phyloP scores from a whole-genome alignment of 2,329 filamentous ascomycete species.

The Zasmidium citrigriseum region DNA sequence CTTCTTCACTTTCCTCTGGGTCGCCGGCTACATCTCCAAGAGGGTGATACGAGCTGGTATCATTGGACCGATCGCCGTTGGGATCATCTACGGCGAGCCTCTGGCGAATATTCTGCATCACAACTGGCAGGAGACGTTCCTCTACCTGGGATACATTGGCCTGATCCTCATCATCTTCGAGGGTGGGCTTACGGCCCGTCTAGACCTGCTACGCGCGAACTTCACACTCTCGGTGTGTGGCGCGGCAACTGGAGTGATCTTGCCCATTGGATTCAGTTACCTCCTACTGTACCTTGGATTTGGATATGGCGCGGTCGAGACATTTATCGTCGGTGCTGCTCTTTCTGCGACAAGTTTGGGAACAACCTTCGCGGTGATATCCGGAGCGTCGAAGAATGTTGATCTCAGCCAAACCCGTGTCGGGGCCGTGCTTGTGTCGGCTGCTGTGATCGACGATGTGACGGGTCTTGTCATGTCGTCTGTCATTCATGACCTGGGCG shows the following conservation, averaged over 20 bases:
- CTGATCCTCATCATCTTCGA: conserved; percentile 55
- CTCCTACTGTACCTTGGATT: conserved; percentile 47
- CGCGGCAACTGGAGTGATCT: conserved; percentile 48
- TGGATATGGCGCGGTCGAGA: conserved; percentile 39
- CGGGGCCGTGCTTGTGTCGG: conserved; percentile 48
- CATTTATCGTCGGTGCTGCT: conserved; percentile 33
- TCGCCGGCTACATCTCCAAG: conserved; percentile 13
- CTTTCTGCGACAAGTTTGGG: conserved; percentile 33
- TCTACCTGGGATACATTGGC: conserved; percentile 51
- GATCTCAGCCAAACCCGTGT: conserved; percentile 47
- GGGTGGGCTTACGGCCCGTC: conserved; percentile 49
- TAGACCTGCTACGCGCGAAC: conserved; percentile 50
- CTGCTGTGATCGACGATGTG: conserved; percentile 51
- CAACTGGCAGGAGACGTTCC: conserved; percentile 49
- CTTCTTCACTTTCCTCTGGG: conserved; percentile 17
- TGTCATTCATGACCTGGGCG: conserved; percentile 32
- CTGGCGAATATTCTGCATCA: conserved; percentile 47
- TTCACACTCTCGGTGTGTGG: conserved; percentile 44
- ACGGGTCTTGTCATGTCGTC: conserved; percentile 47
- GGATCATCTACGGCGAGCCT: conserved; percentile 49
- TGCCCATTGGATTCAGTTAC: conserved; percentile 50
- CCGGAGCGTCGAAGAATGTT: conserved; percentile 34
- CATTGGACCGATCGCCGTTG: conserved; percentile 51
- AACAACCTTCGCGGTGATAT: conserved; percentile 41
- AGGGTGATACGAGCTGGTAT: conserved; percentile 45